phyloP scores from a whole-genome alignment of 2,329 filamentous ascomycete genomes.

The Daldinia eschscholtzii region DNA sequence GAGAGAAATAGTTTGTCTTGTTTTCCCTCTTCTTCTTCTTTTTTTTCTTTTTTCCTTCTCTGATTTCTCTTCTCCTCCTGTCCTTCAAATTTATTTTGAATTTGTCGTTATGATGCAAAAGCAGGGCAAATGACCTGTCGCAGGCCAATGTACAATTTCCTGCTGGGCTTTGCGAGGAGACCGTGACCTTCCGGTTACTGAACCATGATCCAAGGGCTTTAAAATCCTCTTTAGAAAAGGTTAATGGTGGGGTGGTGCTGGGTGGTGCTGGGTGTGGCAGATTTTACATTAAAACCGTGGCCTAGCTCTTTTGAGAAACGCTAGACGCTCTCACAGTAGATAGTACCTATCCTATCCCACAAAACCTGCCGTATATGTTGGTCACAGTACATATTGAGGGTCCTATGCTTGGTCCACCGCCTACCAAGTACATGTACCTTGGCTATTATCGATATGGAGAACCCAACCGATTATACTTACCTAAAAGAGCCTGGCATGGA shows the following conservation, averaged over 20 bases:
- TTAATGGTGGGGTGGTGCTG: slow-evolving; percentile 40
- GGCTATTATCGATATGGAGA: slow-evolving; percentile 8
- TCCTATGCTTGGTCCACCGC: slow-evolving; percentile 4
- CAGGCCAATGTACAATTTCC: slow-evolving; percentile 26
- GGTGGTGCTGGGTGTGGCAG: slow-evolving; percentile 34
- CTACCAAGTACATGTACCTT: background rate
- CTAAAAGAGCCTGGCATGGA: slow-evolving; percentile 12
- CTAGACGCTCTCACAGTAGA: slow-evolving; percentile 15
- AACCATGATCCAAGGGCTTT: slow-evolving; percentile 40
- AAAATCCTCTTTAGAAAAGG: slow-evolving; percentile 29
- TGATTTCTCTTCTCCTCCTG: slow-evolving; percentile 8
- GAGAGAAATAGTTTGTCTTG: background rate
- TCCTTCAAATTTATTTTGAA: slow-evolving; percentile 13
- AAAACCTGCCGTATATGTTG: background rate
- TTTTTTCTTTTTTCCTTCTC: background rate
- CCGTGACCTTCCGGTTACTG: slow-evolving; percentile 37
- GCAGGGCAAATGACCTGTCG: slow-evolving; percentile 23
- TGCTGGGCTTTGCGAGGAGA: slow-evolving; percentile 34
- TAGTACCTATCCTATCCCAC: background rate
- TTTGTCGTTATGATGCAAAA: slow-evolving; percentile 27
- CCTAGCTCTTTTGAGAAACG: slow-evolving; percentile 38
- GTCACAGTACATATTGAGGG: slow-evolving; percentile 3
- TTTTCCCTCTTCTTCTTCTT: background rate
- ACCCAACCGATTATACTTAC: slow-evolving; percentile 16
- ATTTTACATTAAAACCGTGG: slow-evolving; percentile 16